Conservation (phyloP, 768 basidiomycete genomes). For the Leccinum rimulosum region DNA sequence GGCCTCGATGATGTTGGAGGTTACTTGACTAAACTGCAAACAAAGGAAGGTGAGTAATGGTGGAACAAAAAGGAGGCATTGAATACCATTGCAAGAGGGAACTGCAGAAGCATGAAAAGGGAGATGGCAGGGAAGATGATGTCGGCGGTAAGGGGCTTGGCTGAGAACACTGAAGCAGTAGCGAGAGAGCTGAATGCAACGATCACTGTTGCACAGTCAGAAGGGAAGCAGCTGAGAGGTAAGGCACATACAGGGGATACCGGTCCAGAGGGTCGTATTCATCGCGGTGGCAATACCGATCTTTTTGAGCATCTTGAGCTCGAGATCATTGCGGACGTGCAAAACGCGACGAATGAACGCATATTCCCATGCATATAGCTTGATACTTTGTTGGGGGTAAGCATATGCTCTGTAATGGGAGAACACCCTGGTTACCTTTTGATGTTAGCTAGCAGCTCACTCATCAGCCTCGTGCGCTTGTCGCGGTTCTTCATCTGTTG, state of each 20-base stretch:
- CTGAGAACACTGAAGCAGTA: conserved; percentile 58
- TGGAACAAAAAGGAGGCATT: not conserved
- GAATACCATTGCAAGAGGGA: conserved; percentile 79
- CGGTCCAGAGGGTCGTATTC: conserved; percentile 62
- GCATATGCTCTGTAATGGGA: not conserved
- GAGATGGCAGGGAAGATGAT: conserved; percentile 96
- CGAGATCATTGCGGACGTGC: conserved; percentile 78
- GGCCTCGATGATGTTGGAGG: conserved; percentile 82
- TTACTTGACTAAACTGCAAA: conserved; percentile 63
- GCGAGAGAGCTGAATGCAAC: conserved; percentile 86
- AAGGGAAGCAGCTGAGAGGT: not conserved
- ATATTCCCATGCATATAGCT: conserved; percentile 93
- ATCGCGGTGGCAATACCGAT: conserved; percentile 76
- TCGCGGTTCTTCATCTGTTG: conserved; percentile 94
- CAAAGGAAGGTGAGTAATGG: not conserved
- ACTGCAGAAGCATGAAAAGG: conserved; percentile 82
- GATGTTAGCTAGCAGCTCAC: conserved; percentile 89
- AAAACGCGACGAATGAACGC: conserved; percentile 79
- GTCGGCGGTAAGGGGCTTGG: conserved; percentile 78
- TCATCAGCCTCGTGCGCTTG: conserved; percentile 82
- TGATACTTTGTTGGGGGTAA: conserved; percentile 56
- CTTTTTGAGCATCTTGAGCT: conserved; percentile 76
- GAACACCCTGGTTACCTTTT: conserved; percentile 49
- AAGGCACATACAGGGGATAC: conserved; percentile 50
- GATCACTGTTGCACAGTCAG: conserved; percentile 40